A percentile compares a stretch with the other conserved stretches of the same genome.
These are phyloP conservation scores for Pseudocercospora cruenta DNA, from an alignment of 2,329 filamentous ascomycete species.

Conservation along the genomic window DNA sequence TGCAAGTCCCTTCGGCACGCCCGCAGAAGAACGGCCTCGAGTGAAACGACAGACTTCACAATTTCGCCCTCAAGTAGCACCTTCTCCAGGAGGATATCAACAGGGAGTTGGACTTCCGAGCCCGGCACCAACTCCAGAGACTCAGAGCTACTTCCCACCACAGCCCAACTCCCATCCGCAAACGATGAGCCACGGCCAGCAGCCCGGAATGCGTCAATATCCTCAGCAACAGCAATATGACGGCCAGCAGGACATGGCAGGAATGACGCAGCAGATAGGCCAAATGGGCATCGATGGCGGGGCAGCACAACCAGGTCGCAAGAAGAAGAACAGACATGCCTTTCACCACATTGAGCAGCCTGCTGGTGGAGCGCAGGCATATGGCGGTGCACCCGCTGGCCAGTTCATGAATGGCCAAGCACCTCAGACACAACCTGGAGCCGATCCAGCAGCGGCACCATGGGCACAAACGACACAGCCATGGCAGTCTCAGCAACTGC, in stretches of 20 bases:
- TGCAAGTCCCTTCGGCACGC: conserved; percentile 33
- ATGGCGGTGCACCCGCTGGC: conserved; percentile 68
- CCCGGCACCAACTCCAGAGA: conserved; percentile 28
- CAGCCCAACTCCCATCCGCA: conserved; percentile 35
- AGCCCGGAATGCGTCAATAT: conserved; percentile 24
- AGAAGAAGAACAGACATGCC: conserved; percentile 92
- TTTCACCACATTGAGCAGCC: conserved; percentile 83
- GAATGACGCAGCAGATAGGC: conserved; percentile 74
- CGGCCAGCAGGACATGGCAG: conserved; percentile 43
- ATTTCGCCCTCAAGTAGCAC: conserved; percentile 48
- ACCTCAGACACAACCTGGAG: conserved; percentile 29
- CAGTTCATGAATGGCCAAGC: conserved; percentile 60
- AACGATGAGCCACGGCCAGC: conserved; percentile 29
- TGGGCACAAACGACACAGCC: conserved; percentile 44
- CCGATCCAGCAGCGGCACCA: conserved; percentile 32
- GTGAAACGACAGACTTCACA: conserved; percentile 31
- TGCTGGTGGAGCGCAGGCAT: conserved; percentile 64
- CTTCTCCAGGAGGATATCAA: conserved; percentile 49
- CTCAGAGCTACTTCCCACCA: conserved; percentile 48
- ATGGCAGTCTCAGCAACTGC: conserved; percentile 38
- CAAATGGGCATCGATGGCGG: conserved; percentile 67
- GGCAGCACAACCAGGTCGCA: conserved; percentile 55
- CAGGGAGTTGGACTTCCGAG: conserved; percentile 40
- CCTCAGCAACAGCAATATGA: conserved; percentile 21
- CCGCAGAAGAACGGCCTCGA: conserved; percentile 29